Conservation (phyloP, 257 asterid species). For the Nicotiana tomentosiformis region DNA sequence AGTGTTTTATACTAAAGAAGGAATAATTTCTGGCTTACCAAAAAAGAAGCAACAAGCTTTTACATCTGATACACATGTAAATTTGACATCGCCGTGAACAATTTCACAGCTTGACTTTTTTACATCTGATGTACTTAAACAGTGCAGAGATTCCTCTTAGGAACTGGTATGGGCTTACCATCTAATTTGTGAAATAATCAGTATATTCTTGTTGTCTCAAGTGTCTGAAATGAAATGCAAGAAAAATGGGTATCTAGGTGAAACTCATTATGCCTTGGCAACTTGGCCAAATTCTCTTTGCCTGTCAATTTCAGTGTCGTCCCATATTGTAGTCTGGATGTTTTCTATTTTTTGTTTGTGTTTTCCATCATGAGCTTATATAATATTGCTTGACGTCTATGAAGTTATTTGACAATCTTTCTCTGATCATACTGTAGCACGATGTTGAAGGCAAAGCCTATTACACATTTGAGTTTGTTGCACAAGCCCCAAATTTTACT, state of each 20-base stretch:
- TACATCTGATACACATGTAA: neutral
- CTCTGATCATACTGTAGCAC: conserved; percentile 37
- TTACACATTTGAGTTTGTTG: conserved; percentile 72
- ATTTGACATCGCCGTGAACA: neutral
- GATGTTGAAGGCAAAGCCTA: conserved; percentile 65
- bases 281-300: neutral
- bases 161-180: neutral
- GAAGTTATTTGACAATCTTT: conserved; percentile 8
- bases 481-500: conserved; percentile 77
- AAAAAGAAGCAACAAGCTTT: neutral
- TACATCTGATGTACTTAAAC: neutral
- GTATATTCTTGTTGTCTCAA: neutral
- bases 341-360: neutral
- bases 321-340: neutral
- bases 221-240: neutral
- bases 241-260: neutral
- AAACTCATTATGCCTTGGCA: neutral
- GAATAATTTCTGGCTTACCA: neutral
- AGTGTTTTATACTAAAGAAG: neutral
- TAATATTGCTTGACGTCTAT: neutral
- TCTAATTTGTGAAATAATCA: neutral
- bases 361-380: neutral
- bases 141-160: neutral
- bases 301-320: neutral
- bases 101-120: neutral